Evolutionary conservation across 768 basidiomycete species (phyloP).

Genomic region (Kwoniella newhampshirensis): DNA sequence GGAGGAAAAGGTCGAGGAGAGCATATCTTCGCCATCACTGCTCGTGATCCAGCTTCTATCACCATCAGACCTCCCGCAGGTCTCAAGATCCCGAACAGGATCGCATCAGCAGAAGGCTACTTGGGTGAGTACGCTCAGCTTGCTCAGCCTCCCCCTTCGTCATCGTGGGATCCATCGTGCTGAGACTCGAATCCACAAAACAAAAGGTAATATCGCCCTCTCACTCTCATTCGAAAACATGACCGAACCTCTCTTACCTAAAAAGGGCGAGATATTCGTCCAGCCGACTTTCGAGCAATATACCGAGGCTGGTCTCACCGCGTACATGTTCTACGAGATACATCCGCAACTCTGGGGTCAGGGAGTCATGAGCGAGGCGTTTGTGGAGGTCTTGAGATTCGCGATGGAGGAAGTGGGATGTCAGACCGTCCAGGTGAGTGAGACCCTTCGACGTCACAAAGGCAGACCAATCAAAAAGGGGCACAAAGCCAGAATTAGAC

Average conservation of each 20-base stretch:
- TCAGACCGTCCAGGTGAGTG: constrained; percentile 25
- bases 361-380: constrained; percentile 46
- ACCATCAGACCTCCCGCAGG: constrained; percentile 16
- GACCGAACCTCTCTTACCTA: constrained; percentile 18
- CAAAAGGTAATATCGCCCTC: constrained; percentile 43
- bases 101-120: constrained; percentile 38
- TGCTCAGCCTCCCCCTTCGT: too few relatives aligned
- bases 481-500: too few relatives aligned
- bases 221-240: constrained; percentile 5
- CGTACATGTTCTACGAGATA: constrained; percentile 46
- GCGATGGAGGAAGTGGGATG: constrained; percentile 48
- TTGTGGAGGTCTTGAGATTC: constrained; percentile 44
- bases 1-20: constrained; percentile 18
- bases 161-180: too few relatives aligned
- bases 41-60: constrained; percentile 26
- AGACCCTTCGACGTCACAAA: not conserved
- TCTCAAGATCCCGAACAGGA: constrained; percentile 30
- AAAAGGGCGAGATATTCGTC: constrained; percentile 18
- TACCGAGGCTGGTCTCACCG: constrained; percentile 17
- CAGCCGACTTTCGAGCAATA: constrained; percentile 33
- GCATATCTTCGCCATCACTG: constrained; percentile 47
- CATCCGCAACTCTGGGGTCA: constrained; percentile 51
- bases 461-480: too few relatives aligned
- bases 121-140: constrained; percentile 27
- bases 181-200: not conserved